Evolutionary conservation across 345 rosid genomes (phyloP).

Genomic region (Psidium friedrichsthalianum): DNA sequence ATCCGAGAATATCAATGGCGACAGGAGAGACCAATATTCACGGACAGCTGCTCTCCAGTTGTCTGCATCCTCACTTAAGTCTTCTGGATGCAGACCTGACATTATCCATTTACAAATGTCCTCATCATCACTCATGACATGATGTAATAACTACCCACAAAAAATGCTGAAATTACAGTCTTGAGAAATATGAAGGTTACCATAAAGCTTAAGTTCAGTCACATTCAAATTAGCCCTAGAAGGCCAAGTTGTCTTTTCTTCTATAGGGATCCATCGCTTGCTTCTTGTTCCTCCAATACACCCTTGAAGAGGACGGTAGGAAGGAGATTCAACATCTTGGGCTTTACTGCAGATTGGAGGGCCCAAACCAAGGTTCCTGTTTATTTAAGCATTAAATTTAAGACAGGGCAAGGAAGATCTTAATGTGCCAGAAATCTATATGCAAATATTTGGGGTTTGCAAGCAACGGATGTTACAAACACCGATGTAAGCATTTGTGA

Average conservation of each 20-base stretch:
- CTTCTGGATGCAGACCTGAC: conserved; percentile 64
- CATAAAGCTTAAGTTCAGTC: conserved; percentile 67
- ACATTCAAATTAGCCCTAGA: conserved; percentile 63
- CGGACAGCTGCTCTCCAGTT: conserved; percentile 47
- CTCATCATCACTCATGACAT: background rate
- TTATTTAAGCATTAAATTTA: conserved; percentile 1
- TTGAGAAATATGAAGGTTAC: conserved; percentile 16
- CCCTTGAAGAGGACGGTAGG: conserved; percentile 71
- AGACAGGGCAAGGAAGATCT: background rate
- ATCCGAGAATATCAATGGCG: conserved; percentile 96
- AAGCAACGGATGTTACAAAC: background rate
- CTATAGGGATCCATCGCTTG: conserved; percentile 85
- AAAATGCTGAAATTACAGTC: background rate
- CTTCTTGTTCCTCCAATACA: conserved; percentile 83
- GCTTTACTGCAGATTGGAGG: conserved; percentile 70
- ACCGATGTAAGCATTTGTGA: background rate
- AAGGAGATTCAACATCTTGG: conserved; percentile 82
- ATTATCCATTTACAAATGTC: background rate
- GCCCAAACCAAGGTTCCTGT: conserved; percentile 69
- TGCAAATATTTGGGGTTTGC: background rate
- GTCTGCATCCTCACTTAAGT: conserved; percentile 48
- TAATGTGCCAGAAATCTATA: background rate
- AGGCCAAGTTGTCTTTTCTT: conserved; percentile 76
- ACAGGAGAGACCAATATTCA: conserved; percentile 93
- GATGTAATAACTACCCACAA: background rate